phyloP scores from a whole-genome alignment of 1,284 basidiomycete species.

The Peniophora sp. region DNA sequence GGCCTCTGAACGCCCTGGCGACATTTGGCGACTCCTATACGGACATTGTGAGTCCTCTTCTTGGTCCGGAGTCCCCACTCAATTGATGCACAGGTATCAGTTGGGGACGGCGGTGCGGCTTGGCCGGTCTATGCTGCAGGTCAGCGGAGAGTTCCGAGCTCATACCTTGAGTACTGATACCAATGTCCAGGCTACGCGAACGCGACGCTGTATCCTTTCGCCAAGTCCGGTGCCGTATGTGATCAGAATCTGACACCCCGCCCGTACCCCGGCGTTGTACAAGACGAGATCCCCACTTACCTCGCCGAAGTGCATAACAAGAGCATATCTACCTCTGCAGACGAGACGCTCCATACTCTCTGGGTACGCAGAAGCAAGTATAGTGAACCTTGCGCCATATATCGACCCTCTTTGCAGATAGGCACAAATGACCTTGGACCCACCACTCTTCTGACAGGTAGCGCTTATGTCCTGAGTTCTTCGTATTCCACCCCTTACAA shows the following conservation, averaged over 20 bases:
- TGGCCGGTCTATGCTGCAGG: slow-evolving; percentile 35
- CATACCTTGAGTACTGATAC: too few relatives aligned
- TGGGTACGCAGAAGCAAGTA: slow-evolving; percentile 18
- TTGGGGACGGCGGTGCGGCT: slow-evolving; percentile 28
- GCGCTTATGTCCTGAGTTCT: too few relatives aligned
- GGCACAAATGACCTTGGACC: slow-evolving; percentile 40
- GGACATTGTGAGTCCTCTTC: slow-evolving; percentile 20
- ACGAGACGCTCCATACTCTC: slow-evolving; percentile 36
- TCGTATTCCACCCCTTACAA: too few relatives aligned
- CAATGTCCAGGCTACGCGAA: slow-evolving; percentile 20
- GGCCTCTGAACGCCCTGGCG: slow-evolving; percentile 16
- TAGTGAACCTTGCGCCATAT: too few relatives aligned
- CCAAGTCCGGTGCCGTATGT: slow-evolving; percentile 35
- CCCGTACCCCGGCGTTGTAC: slow-evolving; percentile 29
- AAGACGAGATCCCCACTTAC: slow-evolving; percentile 30
- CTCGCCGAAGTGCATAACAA: slow-evolving; percentile 21
- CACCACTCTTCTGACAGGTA: slow-evolving; percentile 28
- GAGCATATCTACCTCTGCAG: slow-evolving; percentile 17
- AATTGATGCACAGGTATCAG: background rate
- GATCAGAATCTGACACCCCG: slow-evolving; percentile 32
- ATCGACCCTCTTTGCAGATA: slow-evolving; percentile 18
- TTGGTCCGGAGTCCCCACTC: too few relatives aligned
- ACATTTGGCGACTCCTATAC: slow-evolving; percentile 42
- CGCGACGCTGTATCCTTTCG: slow-evolving; percentile 32
- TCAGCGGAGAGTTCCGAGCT: too few relatives aligned